These are phyloP conservation scores for Diutina rugosa DNA, from an alignment of 1,139 yeast species.

Conservation along the genomic window DNA sequence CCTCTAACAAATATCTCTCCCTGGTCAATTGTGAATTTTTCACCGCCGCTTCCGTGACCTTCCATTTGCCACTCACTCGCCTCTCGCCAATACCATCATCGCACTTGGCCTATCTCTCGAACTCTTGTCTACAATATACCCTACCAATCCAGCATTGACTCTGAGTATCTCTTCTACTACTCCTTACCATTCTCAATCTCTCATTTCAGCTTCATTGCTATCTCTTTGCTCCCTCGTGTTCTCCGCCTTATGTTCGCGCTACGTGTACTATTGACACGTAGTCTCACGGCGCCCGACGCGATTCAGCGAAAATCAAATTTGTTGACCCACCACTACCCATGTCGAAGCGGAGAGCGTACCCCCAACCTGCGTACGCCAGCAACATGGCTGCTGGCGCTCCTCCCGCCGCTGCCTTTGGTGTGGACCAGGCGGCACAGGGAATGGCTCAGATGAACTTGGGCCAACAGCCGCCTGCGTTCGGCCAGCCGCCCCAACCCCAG, in stretches of 20 bases:
- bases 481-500: constrained; percentile 3
- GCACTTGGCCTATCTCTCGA: too few relatives aligned
- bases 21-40: too few relatives aligned
- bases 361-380: constrained; percentile 48
- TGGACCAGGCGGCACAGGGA: constrained; percentile 25
- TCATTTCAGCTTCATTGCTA: too few relatives aligned
- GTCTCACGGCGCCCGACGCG: neutral
- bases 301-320: neutral
- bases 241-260: neutral
- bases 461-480: constrained; percentile 5
- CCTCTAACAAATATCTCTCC: too few relatives aligned
- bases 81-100: neutral
- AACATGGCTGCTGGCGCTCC: constrained; percentile 16
- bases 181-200: too few relatives aligned
- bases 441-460: constrained; percentile 25
- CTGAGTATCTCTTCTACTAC: too few relatives aligned
- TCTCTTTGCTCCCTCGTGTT: too few relatives aligned
- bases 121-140: too few relatives aligned
- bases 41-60: neutral
- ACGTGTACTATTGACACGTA: neutral
- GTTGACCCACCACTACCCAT: constrained; percentile 3
- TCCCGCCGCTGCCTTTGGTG: constrained; percentile 8
- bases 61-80: neutral
- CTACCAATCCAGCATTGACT: too few relatives aligned
- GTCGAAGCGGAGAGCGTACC: constrained; percentile 44